Conservation (phyloP, 805 yeast species). For the Maudiozyma saulgeensis region DNA sequence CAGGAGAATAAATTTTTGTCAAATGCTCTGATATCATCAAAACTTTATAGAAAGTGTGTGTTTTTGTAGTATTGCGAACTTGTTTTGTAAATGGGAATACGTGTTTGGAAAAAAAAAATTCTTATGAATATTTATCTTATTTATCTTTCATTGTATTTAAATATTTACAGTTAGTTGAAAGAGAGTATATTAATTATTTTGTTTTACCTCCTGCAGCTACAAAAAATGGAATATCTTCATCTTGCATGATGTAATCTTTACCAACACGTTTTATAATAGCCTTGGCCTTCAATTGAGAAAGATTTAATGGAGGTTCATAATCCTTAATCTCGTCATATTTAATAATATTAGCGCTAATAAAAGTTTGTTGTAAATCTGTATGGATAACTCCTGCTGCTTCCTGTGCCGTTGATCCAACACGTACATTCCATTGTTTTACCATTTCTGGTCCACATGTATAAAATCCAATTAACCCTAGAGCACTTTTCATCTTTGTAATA, state of each 20-base stretch:
- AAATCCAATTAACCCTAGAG: conserved; percentile 65
- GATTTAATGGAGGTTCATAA: conserved; percentile 17
- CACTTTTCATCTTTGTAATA: conserved; percentile 54
- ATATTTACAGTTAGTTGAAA: neutral
- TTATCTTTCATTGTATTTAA: neutral
- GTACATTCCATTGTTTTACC: conserved; percentile 82
- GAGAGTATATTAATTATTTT: neutral
- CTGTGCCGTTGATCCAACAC: conserved; percentile 68
- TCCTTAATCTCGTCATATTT: conserved; percentile 46
- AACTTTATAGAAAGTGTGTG: conserved; percentile 2
- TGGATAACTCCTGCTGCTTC: conserved; percentile 89
- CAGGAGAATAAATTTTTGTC: conserved; percentile 28
- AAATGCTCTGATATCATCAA: conserved; percentile 28
- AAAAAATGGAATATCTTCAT: conserved; percentile 72
- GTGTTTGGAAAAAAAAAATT: too few species aligned
- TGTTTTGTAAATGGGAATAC: neutral
- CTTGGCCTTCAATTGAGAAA: conserved; percentile 19
- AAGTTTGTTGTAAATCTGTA: conserved; percentile 72
- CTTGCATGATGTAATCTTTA: conserved; percentile 64
- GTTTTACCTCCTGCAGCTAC: conserved; percentile 61
- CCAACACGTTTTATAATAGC: conserved; percentile 38
- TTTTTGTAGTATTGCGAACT: neutral
- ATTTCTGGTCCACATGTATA: conserved; percentile 83
- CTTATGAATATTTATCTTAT: too few species aligned
- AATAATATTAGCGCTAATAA: conserved; percentile 66